phyloP scores from a whole-genome alignment of 1,139 yeast genomes.

The Kodamaea alishanica region DNA sequence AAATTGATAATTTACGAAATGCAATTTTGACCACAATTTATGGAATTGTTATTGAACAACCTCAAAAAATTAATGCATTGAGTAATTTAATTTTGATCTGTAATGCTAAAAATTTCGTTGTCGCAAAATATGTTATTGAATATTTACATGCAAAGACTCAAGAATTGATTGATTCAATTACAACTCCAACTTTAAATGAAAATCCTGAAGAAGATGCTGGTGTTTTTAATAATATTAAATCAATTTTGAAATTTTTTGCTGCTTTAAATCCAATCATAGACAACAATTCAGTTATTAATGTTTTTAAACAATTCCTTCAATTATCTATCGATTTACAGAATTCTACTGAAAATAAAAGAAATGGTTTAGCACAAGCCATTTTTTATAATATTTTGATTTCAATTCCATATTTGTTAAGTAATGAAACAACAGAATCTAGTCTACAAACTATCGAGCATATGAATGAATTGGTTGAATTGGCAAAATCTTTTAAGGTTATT shows the following conservation, averaged over 20 bases:
- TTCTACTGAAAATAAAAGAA: conserved; percentile 32
- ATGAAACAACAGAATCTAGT: conserved; percentile 26
- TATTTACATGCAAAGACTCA: conserved; percentile 63
- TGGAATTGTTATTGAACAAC: conserved; percentile 80
- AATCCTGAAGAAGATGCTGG: conserved; percentile 45
- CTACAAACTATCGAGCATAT: conserved; percentile 34
- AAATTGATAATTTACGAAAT: conserved; percentile 57
- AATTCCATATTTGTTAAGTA: conserved; percentile 63
- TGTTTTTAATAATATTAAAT: conserved; percentile 68
- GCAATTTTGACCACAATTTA: conserved; percentile 60
- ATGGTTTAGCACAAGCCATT: conserved; percentile 65
- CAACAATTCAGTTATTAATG: conserved; percentile 45
- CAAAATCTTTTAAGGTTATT: conserved; percentile 35
- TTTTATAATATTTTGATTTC: conserved; percentile 62
- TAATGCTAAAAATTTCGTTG: conserved; percentile 60
- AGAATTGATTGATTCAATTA: conserved; percentile 39
- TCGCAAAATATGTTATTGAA: conserved; percentile 70
- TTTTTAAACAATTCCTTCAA: conserved; percentile 54
- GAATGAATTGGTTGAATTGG: conserved; percentile 43
- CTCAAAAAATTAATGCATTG: conserved; percentile 75
- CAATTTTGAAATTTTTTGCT: conserved; percentile 67
- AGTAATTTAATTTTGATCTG: conserved; percentile 69
- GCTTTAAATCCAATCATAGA: conserved; percentile 60
- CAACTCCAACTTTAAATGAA: not conserved
- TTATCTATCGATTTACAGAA: conserved; percentile 57